Percentiles rank a stretch among this genome's conserved stretches.
These are phyloP conservation scores for Mucor plumbeus DNA, from an alignment of 371 early-diverging fungal species.

Conservation along the genomic window DNA sequence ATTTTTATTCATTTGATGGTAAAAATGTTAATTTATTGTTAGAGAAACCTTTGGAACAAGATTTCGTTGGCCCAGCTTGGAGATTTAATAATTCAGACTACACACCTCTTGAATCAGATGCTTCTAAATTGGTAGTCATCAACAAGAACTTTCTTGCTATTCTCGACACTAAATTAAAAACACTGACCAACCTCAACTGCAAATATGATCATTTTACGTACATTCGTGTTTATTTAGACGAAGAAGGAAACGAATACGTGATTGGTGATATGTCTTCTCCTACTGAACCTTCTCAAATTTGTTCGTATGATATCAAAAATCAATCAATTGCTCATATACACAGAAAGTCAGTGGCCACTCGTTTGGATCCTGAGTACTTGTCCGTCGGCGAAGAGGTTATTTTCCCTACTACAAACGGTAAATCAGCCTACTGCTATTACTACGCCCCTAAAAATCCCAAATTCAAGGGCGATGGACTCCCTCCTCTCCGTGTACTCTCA, in stretches of 20 bases:
- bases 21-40: slow-evolving; percentile 48
- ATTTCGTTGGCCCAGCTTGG: slow-evolving; percentile 62
- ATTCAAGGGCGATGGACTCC: slow-evolving; percentile 58
- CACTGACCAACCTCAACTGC: slow-evolving; percentile 45
- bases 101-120: slow-evolving; percentile 49
- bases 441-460: slow-evolving; percentile 73
- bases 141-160: slow-evolving; percentile 53
- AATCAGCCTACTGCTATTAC: slow-evolving; percentile 62
- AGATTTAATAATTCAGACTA: slow-evolving; percentile 43
- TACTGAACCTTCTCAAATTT: slow-evolving; percentile 27
- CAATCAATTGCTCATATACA: slow-evolving; percentile 24
- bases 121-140: slow-evolving; percentile 43
- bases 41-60: slow-evolving; percentile 52
- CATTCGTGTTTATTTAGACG: slow-evolving; percentile 32
- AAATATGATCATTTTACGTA: slow-evolving; percentile 41
- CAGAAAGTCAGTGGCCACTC: slow-evolving; percentile 20
- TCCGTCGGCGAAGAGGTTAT: slow-evolving; percentile 68
- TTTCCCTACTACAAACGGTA: slow-evolving; percentile 61
- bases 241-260: slow-evolving; percentile 38
- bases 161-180: slow-evolving; percentile 52
- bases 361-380: slow-evolving; percentile 52
- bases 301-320: slow-evolving; percentile 24
- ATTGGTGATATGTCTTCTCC: slow-evolving; percentile 40
- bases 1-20: slow-evolving; percentile 58
- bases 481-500: slow-evolving; percentile 71